These are phyloP conservation scores for Coemansia guatemalensis DNA, from an alignment of 192 early-diverging fungal species.

Conservation along the genomic window DNA sequence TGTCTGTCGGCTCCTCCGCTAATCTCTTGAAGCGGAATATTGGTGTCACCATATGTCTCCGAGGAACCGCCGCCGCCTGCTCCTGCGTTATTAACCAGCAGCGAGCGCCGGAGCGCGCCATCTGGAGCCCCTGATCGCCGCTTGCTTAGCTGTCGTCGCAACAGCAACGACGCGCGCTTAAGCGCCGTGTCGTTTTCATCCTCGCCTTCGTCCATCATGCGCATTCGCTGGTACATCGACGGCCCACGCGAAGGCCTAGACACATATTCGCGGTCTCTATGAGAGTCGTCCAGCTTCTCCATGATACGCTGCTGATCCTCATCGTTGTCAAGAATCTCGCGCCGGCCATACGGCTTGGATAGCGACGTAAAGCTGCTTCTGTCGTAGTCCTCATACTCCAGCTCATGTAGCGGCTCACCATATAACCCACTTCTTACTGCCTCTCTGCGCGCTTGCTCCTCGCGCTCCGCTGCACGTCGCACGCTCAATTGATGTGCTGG, in stretches of 20 bases:
- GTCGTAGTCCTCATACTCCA: slow-evolving; percentile 37
- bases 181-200: slow-evolving; percentile 45
- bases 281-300: slow-evolving; percentile 49
- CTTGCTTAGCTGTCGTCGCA: slow-evolving; percentile 51
- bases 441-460: slow-evolving; percentile 24
- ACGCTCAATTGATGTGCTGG: slow-evolving; percentile 45
- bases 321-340: slow-evolving; percentile 3
- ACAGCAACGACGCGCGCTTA: slow-evolving; percentile 32
- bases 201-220: slow-evolving; percentile 43
- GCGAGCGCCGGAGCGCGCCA: slow-evolving; percentile 28
- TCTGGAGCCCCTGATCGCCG: slow-evolving; percentile 38
- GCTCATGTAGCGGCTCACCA: slow-evolving; percentile 26
- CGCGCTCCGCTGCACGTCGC: slow-evolving; percentile 39
- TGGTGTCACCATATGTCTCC: slow-evolving; percentile 15
- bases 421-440: slow-evolving; percentile 22
- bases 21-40: slow-evolving; percentile 37
- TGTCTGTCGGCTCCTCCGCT: too few relatives aligned
- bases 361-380: slow-evolving; percentile 29
- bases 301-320: slow-evolving; percentile 35
- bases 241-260: slow-evolving; percentile 48
- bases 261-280: slow-evolving; percentile 43
- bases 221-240: slow-evolving; percentile 53
- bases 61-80: slow-evolving; percentile 9
- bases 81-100: slow-evolving; percentile 17
- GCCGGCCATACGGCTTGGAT: slow-evolving; percentile 34